Evolutionary conservation across 768 basidiomycete species (phyloP), one percentile per base, ranked within the genome.

Genomic region (Pilatotrama ljubarskyi): DNA sequence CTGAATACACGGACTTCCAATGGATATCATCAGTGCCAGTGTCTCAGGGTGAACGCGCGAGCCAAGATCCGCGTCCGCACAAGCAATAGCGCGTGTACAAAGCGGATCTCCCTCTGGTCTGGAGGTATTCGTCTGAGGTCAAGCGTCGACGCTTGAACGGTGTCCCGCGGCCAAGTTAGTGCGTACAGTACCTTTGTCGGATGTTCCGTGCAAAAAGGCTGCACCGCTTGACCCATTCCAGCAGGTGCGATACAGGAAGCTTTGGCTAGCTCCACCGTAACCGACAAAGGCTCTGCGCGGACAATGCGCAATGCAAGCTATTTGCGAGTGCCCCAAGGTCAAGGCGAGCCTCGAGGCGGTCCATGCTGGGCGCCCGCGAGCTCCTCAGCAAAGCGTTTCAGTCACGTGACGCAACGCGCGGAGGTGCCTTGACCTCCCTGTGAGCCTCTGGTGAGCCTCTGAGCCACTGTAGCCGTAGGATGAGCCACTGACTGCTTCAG

Each of bases 1-100:
- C 35, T 24, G 50, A 51, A 51, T 51, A 51, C 50, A 51, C 26
- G 50, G 50, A 51, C 50, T 51, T 37, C 22, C 22, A 35, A 11
- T 24, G 36, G 36, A 50, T 26, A 11, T 24, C 7, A 24, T 14
- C 22, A 25, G 5, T 25, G 10, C 2, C 8, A n/a, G 15, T 9
- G 20, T 43, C 5, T 5, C 20, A 43, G n/a, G 5, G 18, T 25
- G 7, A 46, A 46, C 18, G 22, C n/a, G n/a, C n/a, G n/a, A n/a
- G n/a, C 29, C 29, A 32, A 32, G 29, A 32, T 32, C 29, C 29
- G 29, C 10, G 5, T 32, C 10, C 29, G 5, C 29, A 32, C 4
- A 5, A 32, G 29, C 29, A 32, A 32, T 10, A 32, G 29, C 29
- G 29, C 4, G n/a, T 5, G 29, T 5, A 32, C 29, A 32, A 32